Percentiles rank a stretch among this genome's conserved stretches.
Evolutionary conservation across 106 monocot genomes (phyloP).

Genomic region (Allium cepa): DNA sequence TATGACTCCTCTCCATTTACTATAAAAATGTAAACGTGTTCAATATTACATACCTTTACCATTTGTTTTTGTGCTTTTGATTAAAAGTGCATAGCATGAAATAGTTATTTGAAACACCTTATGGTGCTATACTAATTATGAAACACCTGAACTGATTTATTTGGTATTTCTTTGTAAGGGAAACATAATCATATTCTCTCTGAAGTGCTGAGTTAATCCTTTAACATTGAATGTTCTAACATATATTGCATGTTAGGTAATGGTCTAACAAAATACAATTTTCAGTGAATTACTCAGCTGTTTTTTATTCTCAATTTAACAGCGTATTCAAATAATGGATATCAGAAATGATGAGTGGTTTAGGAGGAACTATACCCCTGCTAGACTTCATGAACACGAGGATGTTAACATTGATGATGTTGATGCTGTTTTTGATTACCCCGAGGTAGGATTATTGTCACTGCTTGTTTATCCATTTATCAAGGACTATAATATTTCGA

Average conservation of each 20-base stretch:
- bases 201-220: too few species aligned
- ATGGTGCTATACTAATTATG: background rate
- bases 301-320: constrained; percentile 2
- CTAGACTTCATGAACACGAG: constrained; percentile 50
- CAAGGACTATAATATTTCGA: background rate
- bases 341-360: constrained; percentile 88
- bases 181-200: too few species aligned
- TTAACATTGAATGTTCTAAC: too few species aligned
- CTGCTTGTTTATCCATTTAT: background rate
- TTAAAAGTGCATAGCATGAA: background rate
- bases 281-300: too few species aligned
- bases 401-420: constrained; percentile 90
- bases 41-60: too few species aligned
- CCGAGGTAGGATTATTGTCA: constrained; percentile 34
- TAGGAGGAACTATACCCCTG: constrained; percentile 64
- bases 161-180: background rate
- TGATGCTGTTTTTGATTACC: constrained; percentile 68
- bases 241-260: too few species aligned
- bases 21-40: too few species aligned
- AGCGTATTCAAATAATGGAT: constrained; percentile 84
- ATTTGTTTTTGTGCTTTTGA: background rate
- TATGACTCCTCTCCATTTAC: too few species aligned
- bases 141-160: background rate
- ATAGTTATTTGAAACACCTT: background rate
- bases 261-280: too few species aligned